phyloP scores from a whole-genome alignment of 1,284 basidiomycete genomes.

The Cerrena zonata region DNA sequence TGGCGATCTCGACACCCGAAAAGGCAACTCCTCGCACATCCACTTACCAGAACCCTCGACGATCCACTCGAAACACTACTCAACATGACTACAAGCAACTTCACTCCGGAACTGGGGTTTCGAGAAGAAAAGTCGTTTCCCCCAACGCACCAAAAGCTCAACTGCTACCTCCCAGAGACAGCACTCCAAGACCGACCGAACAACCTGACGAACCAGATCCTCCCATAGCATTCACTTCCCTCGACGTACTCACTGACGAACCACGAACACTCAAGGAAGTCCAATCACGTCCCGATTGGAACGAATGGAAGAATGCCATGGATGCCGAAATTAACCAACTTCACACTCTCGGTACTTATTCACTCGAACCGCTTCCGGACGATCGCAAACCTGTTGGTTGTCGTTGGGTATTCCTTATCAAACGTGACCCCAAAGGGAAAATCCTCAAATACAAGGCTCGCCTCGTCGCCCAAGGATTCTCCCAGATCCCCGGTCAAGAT shows the following conservation, averaged over 20 bases:
- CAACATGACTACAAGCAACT: too few relatives aligned
- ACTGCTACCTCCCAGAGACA: too few relatives aligned
- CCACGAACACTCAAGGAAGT: conserved; percentile 1
- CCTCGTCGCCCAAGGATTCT: conserved; percentile 35
- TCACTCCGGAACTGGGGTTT: too few relatives aligned
- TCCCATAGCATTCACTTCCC: too few relatives aligned
- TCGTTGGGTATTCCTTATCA: conserved; percentile 3
- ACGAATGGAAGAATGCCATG: not conserved
- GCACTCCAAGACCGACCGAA: not conserved
- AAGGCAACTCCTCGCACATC: too few relatives aligned
- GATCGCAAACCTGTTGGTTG: conserved; percentile 1
- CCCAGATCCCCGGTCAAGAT: conserved; percentile 19
- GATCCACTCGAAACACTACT: too few relatives aligned
- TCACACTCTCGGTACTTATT: not conserved
- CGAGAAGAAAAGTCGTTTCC: too few relatives aligned
- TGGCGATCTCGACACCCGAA: too few relatives aligned
- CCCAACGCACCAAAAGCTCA: too few relatives aligned
- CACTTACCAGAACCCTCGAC: too few relatives aligned
- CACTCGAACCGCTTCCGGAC: not conserved
- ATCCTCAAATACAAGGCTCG: conserved; percentile 28
- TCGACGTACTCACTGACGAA: too few relatives aligned
- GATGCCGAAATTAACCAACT: not conserved
- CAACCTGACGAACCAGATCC: too few relatives aligned
- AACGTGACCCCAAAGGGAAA: not conserved
- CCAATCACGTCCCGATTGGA: not conserved